Conservation (phyloP, 2,329 filamentous ascomycete species). For the Botryosphaeria dothidea region DNA sequence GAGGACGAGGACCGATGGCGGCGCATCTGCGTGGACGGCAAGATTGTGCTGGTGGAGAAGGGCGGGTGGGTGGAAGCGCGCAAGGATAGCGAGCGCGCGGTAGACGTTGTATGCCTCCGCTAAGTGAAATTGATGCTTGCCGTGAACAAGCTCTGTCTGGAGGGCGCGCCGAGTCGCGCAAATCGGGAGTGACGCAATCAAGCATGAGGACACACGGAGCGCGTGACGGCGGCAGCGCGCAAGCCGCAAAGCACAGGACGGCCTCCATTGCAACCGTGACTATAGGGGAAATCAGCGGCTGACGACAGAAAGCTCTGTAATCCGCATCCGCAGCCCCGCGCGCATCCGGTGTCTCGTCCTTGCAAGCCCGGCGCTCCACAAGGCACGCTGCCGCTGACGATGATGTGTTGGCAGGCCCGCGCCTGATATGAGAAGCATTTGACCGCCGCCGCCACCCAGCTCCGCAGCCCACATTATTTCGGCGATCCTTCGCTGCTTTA, state of each 20-base stretch:
- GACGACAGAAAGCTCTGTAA: not conserved
- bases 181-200: conserved; percentile 11
- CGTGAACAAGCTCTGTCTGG: not conserved
- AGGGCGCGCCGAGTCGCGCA: conserved; percentile 13
- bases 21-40: conserved; percentile 88
- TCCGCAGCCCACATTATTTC: conserved; percentile 5
- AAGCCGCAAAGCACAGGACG: not conserved
- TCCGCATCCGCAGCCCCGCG: not conserved
- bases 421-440: not conserved
- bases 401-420: not conserved
- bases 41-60: conserved; percentile 72
- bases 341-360: conserved; percentile 11
- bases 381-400: not conserved
- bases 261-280: not conserved
- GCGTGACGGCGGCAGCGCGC: conserved; percentile 12
- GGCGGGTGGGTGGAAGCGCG: conserved; percentile 71
- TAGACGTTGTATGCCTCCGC: conserved; percentile 34
- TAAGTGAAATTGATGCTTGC: conserved; percentile 21
- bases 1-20: conserved; percentile 76
- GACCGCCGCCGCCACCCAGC: conserved; percentile 17
- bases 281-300: conserved; percentile 1
- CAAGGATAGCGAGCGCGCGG: conserved; percentile 38
- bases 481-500: conserved; percentile 10
- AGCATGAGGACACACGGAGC: conserved; percentile 14
- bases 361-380: too few relatives aligned